phyloP scores from a whole-genome alignment of 1,139 yeast genomes.

The Magnusiomyces magnusii region DNA sequence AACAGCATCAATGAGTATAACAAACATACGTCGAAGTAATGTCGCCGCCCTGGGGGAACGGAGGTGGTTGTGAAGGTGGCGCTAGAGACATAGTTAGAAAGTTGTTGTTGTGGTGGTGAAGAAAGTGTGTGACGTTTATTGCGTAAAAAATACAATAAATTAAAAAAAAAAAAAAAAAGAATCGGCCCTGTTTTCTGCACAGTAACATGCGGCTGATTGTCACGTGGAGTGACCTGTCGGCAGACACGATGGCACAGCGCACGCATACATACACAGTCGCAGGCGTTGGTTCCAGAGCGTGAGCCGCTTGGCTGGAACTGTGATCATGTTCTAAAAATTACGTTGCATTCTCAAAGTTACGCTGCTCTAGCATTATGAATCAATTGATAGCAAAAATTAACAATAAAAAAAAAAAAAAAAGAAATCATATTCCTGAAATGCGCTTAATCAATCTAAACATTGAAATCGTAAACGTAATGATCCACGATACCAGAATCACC shows the following conservation, averaged over 20 bases:
- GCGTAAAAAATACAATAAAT: too few species aligned
- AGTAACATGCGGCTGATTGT: too few species aligned
- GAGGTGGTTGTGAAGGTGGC: constrained; percentile 3
- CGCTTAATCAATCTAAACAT: constrained; percentile 76
- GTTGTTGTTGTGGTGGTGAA: background rate
- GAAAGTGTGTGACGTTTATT: background rate
- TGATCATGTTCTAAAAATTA: too few species aligned
- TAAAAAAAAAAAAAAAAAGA: constrained; percentile 1
- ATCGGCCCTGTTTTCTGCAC: background rate
- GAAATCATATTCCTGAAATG: constrained; percentile 32
- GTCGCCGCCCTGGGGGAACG: constrained; percentile 4
- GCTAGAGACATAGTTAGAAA: background rate
- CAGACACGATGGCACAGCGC: too few species aligned
- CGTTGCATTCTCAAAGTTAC: too few species aligned
- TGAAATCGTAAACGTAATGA: constrained; percentile 74
- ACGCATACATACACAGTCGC: too few species aligned
- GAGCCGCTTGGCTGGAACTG: too few species aligned
- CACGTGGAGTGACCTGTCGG: too few species aligned
- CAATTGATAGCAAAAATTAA: background rate
- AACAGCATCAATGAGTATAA: background rate
- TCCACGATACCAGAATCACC: constrained; percentile 72
- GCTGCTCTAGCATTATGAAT: too few species aligned
- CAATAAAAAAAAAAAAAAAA: background rate
- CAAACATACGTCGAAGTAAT: constrained; percentile 5
- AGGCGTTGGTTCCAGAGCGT: too few species aligned